These are phyloP conservation scores for Zizania latifolia DNA, from an alignment of 176 grass and related monocot species.

Conservation along the genomic window DNA sequence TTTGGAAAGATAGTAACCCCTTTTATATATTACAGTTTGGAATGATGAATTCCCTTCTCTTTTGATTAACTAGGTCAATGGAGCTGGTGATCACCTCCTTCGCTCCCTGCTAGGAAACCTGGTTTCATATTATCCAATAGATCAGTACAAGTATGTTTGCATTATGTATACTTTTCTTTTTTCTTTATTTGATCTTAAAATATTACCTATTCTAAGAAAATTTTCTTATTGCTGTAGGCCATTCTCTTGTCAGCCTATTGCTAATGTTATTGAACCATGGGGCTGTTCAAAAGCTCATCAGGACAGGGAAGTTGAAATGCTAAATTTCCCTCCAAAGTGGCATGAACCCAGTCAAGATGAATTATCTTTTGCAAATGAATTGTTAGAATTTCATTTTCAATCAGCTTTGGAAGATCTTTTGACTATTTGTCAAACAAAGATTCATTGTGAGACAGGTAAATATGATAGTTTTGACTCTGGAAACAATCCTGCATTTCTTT, in stretches of 20 bases:
- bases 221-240: conserved; percentile 43
- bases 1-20: not conserved
- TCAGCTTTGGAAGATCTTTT: conserved; percentile 82
- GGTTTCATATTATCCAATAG: conserved; percentile 64
- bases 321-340: conserved; percentile 65
- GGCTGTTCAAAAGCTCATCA: conserved; percentile 73
- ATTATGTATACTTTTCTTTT: conserved; percentile 15
- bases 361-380: conserved; percentile 83
- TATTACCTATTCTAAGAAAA: conserved; percentile 4
- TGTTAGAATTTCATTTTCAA: conserved; percentile 76
- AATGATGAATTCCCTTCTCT: not conserved
- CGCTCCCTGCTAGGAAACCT: conserved; percentile 82
- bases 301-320: conserved; percentile 41
- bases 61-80: conserved; percentile 68
- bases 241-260: conserved; percentile 45
- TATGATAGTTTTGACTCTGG: conserved; percentile 14
- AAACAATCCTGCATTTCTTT: not conserved
- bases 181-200: conserved; percentile 22
- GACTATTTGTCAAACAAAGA: conserved; percentile 54
- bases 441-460: conserved; percentile 65
- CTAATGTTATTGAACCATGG: conserved; percentile 79
- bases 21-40: conserved; percentile 16
- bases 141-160: conserved; percentile 77
- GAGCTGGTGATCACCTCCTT: conserved; percentile 85
- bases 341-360: conserved; percentile 78